Evolutionary conservation across 176 grass and related monocot species (phyloP).

Genomic region (Neostapfia colusana): DNA sequence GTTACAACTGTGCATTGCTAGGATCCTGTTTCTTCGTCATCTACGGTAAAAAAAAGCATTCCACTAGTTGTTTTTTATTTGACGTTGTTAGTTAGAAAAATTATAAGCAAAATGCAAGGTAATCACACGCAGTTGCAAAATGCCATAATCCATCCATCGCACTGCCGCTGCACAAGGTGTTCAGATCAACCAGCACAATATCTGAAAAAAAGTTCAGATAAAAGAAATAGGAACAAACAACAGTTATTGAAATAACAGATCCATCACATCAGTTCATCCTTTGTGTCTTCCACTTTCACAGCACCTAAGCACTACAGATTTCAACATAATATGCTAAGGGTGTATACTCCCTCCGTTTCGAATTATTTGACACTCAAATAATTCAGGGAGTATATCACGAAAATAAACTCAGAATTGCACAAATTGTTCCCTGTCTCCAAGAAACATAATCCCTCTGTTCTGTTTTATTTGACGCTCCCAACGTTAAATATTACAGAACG

Average conservation of each 20-base stretch:
- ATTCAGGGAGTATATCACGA: neutral
- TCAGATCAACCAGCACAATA: no score
- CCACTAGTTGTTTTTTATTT: no score
- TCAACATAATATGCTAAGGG: neutral
- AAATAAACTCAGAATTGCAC: constrained; percentile 12
- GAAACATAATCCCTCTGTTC: no score
- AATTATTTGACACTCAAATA: no score
- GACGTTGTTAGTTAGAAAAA: no score
- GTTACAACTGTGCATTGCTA: no score
- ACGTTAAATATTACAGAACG: no score
- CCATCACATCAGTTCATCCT: neutral
- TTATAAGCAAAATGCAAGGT: neutral
- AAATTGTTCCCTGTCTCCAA: constrained; percentile 3
- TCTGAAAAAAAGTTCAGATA: neutral
- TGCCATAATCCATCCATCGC: neutral
- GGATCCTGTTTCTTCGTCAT: no score
- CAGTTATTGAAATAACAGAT: constrained; percentile 10
- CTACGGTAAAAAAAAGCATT: no score
- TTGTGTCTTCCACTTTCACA: constrained; percentile 19
- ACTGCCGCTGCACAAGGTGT: neutral
- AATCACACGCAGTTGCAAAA: neutral
- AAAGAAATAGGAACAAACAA: neutral
- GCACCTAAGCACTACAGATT: neutral
- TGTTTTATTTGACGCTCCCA: no score
- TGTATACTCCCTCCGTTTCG: no score